A percentile compares a stretch with the other conserved stretches of the same genome.
These are phyloP conservation scores for Magnaporthiopsis incrustans DNA, from an alignment of 2,329 filamentous ascomycete species.

Conservation along the genomic window DNA sequence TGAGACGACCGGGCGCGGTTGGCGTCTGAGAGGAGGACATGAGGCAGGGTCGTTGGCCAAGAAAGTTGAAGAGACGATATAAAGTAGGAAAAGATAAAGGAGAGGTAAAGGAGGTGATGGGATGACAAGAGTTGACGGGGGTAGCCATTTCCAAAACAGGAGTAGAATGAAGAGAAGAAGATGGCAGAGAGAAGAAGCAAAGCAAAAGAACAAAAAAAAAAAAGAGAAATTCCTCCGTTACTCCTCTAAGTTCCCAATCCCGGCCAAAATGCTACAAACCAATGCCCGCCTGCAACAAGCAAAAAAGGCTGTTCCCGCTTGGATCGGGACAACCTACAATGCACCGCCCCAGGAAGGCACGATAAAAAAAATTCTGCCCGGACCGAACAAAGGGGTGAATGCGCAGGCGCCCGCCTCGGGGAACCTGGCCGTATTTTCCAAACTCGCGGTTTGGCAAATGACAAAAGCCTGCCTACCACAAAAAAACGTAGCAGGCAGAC, in stretches of 20 bases:
- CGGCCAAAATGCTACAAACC: slow-evolving; percentile 9
- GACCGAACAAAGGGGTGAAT: slow-evolving; percentile 1
- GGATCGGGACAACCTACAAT: background rate
- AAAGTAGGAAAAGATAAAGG: background rate
- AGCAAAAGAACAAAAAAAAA: slow-evolving; percentile 11
- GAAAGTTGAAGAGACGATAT: background rate
- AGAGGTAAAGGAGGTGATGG: background rate
- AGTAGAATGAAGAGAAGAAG: background rate
- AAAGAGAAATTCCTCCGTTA: slow-evolving; percentile 10
- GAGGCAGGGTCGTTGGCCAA: background rate
- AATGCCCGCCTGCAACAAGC: slow-evolving; percentile 9
- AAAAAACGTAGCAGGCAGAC: background rate
- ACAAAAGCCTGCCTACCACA: background rate
- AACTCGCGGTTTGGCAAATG: slow-evolving; percentile 6
- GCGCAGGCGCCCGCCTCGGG: slow-evolving; percentile 5
- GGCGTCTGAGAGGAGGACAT: background rate
- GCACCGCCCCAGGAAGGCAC: background rate
- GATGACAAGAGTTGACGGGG: background rate
- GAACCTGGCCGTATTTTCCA: background rate
- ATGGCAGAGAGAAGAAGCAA: background rate
- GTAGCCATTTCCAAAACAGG: background rate
- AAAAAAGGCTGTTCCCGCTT: slow-evolving; percentile 1
- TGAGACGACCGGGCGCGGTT: background rate
- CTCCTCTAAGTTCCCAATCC: slow-evolving; percentile 6
- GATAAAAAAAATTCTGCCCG: slow-evolving; percentile 2